phyloP scores from a whole-genome alignment of 495 filamentous ascomycete species.

The Penicillium angulare region DNA sequence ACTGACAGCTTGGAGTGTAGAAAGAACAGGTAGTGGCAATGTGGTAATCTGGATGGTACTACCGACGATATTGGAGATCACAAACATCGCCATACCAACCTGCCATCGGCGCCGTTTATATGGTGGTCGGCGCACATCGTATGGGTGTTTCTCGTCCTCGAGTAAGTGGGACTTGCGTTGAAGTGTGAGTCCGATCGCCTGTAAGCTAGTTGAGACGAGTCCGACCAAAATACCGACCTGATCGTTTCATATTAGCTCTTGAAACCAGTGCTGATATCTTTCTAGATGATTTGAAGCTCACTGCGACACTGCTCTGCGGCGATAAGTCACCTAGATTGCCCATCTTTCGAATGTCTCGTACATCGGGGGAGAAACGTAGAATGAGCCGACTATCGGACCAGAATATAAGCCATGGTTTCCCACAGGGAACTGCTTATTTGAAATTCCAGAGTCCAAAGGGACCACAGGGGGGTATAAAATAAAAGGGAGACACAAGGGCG shows the following conservation, averaged over 20 bases:
- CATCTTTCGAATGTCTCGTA: slow-evolving; percentile 49
- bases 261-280: neutral
- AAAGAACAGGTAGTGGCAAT: slow-evolving; percentile 89
- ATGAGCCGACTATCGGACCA: slow-evolving; percentile 19
- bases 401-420: slow-evolving; percentile 24
- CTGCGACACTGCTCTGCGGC: slow-evolving; percentile 81
- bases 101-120: slow-evolving; percentile 95
- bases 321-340: slow-evolving; percentile 79
- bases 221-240: slow-evolving; percentile 93
- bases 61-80: slow-evolving; percentile 88
- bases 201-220: slow-evolving; percentile 85
- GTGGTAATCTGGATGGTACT: slow-evolving; percentile 98
- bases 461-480: slow-evolving; percentile 6
- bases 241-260: slow-evolving; percentile 11
- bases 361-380: slow-evolving; percentile 21
- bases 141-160: slow-evolving; percentile 87
- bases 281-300: slow-evolving; percentile 39
- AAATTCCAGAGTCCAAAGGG: neutral
- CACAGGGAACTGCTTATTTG: neutral
- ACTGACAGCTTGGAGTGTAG: slow-evolving; percentile 83
- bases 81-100: slow-evolving; percentile 95
- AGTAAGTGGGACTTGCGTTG: slow-evolving; percentile 98
- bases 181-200: slow-evolving; percentile 93
- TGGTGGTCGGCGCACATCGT: slow-evolving; percentile 77
- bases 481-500: slow-evolving; percentile 11